phyloP scores from a whole-genome alignment of 2,329 filamentous ascomycete species.

The Colletotrichum endophyticum region DNA sequence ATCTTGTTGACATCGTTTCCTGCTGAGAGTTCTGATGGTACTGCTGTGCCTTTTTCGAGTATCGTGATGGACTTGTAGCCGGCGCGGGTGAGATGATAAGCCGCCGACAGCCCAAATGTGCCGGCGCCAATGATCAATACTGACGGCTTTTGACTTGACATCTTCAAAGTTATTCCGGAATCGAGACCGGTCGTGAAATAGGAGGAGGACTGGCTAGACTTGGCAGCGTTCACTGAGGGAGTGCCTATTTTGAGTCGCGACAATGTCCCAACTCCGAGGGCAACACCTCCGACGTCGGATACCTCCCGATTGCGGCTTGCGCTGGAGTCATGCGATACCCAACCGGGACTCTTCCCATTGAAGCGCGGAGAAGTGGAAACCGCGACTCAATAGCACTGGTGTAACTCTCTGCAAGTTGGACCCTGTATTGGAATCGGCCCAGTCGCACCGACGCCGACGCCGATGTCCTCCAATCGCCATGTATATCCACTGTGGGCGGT shows the following conservation, averaged over 20 bases:
- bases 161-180: background rate
- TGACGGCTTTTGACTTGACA: background rate
- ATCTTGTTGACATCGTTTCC: slow-evolving; percentile 39
- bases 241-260: background rate
- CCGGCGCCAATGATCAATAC: slow-evolving; percentile 39
- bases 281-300: slow-evolving; percentile 6
- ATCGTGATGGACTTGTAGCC: slow-evolving; percentile 47
- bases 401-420: background rate
- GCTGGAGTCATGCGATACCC: background rate
- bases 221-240: background rate
- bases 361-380: background rate
- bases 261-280: background rate
- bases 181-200: background rate
- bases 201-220: background rate
- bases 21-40: slow-evolving; percentile 44
- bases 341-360: background rate
- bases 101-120: slow-evolving; percentile 48
- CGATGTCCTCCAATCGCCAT: background rate
- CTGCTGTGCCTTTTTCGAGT: slow-evolving; percentile 35
- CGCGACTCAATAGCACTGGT: background rate
- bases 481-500: background rate
- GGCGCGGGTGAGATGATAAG: slow-evolving; percentile 40
- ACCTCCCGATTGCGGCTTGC: background rate
- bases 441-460: background rate
- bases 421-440: background rate